A percentile compares a stretch with the other conserved stretches of the same genome.
Conservation (phyloP, 148 eudicot species). For the Cornus kousa region DNA sequence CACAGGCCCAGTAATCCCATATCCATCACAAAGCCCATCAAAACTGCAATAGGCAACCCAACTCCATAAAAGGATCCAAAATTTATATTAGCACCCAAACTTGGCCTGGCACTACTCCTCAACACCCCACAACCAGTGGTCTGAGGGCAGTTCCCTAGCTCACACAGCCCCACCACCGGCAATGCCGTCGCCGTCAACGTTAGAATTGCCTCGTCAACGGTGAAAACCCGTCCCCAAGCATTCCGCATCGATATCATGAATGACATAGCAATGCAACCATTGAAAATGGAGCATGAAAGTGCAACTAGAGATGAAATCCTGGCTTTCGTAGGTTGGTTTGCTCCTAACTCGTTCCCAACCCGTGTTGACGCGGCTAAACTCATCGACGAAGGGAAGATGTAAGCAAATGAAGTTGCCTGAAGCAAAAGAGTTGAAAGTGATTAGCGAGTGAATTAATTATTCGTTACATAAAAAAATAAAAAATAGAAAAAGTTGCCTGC, state of each 20-base stretch:
- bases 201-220: conserved; percentile 32
- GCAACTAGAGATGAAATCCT: conserved; percentile 26
- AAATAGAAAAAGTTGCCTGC: conserved; percentile 20
- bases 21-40: conserved; percentile 10
- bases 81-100: conserved; percentile 51
- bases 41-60: conserved; percentile 25
- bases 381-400: conserved; percentile 51
- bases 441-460: too few relatives aligned
- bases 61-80: conserved; percentile 55
- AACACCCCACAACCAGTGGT: conserved; percentile 60
- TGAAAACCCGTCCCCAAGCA: conserved; percentile 51
- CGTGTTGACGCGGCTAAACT: conserved; percentile 46
- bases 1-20: conserved; percentile 23
- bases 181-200: conserved; percentile 41
- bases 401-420: conserved; percentile 44
- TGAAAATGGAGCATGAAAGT: conserved; percentile 33
- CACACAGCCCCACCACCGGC: conserved; percentile 54
- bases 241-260: conserved; percentile 37
- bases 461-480: too few relatives aligned
- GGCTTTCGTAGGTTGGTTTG: conserved; percentile 39
- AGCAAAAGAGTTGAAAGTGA: too few relatives aligned
- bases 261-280: conserved; percentile 39
- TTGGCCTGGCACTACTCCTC: conserved; percentile 56
- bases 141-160: conserved; percentile 73
- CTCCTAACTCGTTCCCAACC: conserved; percentile 61